phyloP scores from a whole-genome alignment of 2,329 filamentous ascomycete genomes.

The Pyrenochaeta sp. region DNA sequence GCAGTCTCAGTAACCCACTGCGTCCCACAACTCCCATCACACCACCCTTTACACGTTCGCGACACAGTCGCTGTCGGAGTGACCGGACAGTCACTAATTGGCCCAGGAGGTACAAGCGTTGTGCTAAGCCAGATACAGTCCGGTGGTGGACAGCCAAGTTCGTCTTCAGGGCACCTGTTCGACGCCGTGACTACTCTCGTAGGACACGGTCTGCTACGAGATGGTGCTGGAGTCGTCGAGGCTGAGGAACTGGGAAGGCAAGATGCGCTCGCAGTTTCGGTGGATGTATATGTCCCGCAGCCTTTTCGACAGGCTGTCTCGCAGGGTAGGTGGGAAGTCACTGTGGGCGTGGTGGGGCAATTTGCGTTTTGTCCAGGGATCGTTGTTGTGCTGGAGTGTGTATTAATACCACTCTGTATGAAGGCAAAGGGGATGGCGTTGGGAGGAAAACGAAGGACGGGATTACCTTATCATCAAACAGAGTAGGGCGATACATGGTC shows the following conservation, averaged over 20 bases:
- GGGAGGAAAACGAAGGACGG: background rate
- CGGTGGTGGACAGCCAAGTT: constrained; percentile 10
- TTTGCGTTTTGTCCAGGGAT: constrained; percentile 15
- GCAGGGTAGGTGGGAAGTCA: constrained; percentile 14
- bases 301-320: constrained; percentile 15
- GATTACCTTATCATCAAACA: constrained; percentile 14
- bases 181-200: constrained; percentile 12
- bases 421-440: background rate
- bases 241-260: constrained; percentile 2
- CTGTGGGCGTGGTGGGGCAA: constrained; percentile 15
- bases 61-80: constrained; percentile 18
- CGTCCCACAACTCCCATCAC: constrained; percentile 23
- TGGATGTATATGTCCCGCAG: constrained; percentile 13
- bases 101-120: constrained; percentile 15
- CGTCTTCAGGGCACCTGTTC: constrained; percentile 19
- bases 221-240: background rate
- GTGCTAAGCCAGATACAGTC: constrained; percentile 23
- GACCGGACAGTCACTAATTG: constrained; percentile 13
- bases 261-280: background rate
- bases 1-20: constrained; percentile 27
- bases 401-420: background rate
- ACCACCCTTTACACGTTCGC: constrained; percentile 18
- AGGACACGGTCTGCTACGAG: constrained; percentile 9
- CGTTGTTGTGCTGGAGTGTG: constrained; percentile 16
- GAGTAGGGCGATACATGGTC: constrained; percentile 12